A percentile compares a stretch with the other conserved stretches of the same genome.
phyloP scores from a whole-genome alignment of 75 land plant genomes.

The Pseudotsuga menziesii region DNA sequence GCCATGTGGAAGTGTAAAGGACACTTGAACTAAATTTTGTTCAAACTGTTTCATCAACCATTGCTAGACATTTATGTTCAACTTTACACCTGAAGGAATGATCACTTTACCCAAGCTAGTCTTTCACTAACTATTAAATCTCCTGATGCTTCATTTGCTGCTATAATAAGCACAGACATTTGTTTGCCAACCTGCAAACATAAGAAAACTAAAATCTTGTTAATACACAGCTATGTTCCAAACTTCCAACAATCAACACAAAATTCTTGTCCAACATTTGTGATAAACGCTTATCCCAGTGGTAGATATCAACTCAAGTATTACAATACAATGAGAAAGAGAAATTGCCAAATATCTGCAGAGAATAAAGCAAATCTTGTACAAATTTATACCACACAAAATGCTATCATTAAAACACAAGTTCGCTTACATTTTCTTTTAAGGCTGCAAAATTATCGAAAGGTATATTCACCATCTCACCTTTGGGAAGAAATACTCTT shows the following conservation, averaged over 20 bases:
- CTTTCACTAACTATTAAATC: conserved; percentile 76
- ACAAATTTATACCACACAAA: not conserved
- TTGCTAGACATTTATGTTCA: not conserved
- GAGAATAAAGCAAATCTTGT: not conserved
- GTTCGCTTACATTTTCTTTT: conserved; percentile 58
- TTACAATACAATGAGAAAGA: not conserved
- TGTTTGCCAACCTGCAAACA: conserved; percentile 62
- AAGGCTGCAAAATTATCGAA: conserved; percentile 37
- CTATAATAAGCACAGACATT: conserved; percentile 47
- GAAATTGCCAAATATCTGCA: not conserved
- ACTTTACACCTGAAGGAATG: not conserved
- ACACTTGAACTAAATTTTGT: too few species aligned
- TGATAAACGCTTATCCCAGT: not conserved
- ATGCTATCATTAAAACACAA: not conserved
- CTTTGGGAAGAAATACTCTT: conserved; percentile 75
- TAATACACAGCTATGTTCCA: not conserved
- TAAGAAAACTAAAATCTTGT: not conserved
- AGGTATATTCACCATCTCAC: conserved; percentile 49
- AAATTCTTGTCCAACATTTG: not conserved
- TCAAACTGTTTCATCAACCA: too few species aligned
- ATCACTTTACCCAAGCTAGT: conserved; percentile 68
- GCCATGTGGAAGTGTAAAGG: too few species aligned
- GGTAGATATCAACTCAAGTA: not conserved
- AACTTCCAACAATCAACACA: not conserved
- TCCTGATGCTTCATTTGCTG: conserved; percentile 49